phyloP scores from a whole-genome alignment of 305 asterid genomes.

The Fraxinus platypoda region DNA sequence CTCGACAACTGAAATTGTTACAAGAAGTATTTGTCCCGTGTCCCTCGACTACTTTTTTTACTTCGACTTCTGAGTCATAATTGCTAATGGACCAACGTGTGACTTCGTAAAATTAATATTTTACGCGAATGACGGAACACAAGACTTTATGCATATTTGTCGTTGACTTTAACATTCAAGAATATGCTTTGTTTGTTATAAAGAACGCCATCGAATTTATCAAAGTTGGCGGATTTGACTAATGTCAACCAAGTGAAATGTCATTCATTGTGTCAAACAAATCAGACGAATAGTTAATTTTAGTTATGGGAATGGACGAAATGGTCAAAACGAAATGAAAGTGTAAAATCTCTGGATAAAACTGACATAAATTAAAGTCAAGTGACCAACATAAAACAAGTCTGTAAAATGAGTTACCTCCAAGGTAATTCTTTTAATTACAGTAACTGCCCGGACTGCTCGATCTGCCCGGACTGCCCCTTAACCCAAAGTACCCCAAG shows the following conservation, averaged over 20 bases:
- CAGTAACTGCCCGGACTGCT: neutral
- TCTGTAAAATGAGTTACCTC: neutral
- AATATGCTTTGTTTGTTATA: neutral
- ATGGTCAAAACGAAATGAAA: neutral
- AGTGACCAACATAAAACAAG: neutral
- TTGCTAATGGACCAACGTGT: neutral
- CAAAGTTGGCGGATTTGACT: neutral
- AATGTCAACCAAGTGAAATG: neutral
- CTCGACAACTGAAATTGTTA: neutral
- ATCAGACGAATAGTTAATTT: neutral
- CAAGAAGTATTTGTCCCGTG: neutral
- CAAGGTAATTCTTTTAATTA: neutral
- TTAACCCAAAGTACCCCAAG: neutral
- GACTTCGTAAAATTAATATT: neutral
- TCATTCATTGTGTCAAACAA: neutral
- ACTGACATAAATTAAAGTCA: neutral
- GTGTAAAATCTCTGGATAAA: neutral
- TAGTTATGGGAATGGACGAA: neutral
- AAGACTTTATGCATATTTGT: neutral
- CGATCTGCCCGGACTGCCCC: constrained; percentile 17
- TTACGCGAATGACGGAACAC: neutral
- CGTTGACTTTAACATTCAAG: neutral
- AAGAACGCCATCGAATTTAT: neutral
- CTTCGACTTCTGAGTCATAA: neutral
- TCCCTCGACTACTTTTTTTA: neutral